Evolutionary conservation across 805 yeast species (phyloP).

Genomic region (Metschnikowia reukaufii): DNA sequence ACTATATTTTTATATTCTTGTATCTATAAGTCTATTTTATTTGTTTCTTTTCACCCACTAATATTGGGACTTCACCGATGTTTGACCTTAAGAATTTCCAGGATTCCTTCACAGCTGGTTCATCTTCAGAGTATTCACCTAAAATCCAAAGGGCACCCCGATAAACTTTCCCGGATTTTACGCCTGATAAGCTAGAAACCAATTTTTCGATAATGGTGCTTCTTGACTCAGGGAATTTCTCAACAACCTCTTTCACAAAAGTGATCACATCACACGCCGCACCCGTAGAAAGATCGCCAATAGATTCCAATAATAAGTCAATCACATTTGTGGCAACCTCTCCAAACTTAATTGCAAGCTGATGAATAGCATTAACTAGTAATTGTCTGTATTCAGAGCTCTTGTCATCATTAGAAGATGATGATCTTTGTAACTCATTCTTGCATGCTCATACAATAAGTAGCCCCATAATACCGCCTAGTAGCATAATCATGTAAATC

Average conservation of each 20-base stretch:
- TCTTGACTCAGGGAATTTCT: slow-evolving; percentile 82
- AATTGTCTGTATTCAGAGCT: slow-evolving; percentile 84
- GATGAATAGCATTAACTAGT: slow-evolving; percentile 83
- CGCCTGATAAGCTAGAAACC: slow-evolving; percentile 57
- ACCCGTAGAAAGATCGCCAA: slow-evolving; percentile 77
- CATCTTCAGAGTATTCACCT: slow-evolving; percentile 85
- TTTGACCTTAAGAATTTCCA: slow-evolving; percentile 85
- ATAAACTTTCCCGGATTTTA: slow-evolving; percentile 85
- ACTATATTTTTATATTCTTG: not conserved
- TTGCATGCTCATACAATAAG: slow-evolving; percentile 37
- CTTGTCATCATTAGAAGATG: slow-evolving; percentile 73
- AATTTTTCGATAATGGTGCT: slow-evolving; percentile 62
- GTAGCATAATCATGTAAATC: slow-evolving; percentile 2
- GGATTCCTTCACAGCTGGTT: slow-evolving; percentile 68
- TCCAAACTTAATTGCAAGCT: slow-evolving; percentile 80
- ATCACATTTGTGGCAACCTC: slow-evolving; percentile 93
- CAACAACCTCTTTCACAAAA: slow-evolving; percentile 94
- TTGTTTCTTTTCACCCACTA: slow-evolving; percentile 74
- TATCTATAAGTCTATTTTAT: not conserved
- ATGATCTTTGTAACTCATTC: slow-evolving; percentile 81
- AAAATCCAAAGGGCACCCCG: slow-evolving; percentile 94
- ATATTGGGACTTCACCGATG: slow-evolving; percentile 89
- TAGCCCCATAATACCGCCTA: slow-evolving; percentile 12
- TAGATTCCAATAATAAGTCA: slow-evolving; percentile 79
- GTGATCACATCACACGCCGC: slow-evolving; percentile 87